These are phyloP conservation scores for Amauroascus niger DNA, from an alignment of 2,329 filamentous ascomycete genomes.

Conservation along the genomic window DNA sequence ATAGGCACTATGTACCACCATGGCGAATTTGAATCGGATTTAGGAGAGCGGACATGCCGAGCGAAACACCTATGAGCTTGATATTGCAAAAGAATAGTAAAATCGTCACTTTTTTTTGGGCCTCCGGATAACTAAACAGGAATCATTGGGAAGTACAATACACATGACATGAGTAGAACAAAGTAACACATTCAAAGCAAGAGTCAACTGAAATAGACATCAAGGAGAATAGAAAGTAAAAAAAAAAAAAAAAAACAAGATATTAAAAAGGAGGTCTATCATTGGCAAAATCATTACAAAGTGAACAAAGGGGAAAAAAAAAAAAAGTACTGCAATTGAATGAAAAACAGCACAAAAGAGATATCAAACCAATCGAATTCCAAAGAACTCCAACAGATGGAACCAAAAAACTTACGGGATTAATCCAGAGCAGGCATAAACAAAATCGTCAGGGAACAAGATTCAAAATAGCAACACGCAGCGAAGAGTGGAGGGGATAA, in stretches of 20 bases:
- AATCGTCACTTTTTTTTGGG: neutral
- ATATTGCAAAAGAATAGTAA: neutral
- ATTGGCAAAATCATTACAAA: conserved; percentile 26
- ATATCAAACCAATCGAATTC: neutral
- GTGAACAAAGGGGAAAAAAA: conserved; percentile 15
- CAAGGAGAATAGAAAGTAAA: neutral
- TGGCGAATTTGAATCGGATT: too few relatives aligned
- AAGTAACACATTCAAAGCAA: conserved; percentile 5
- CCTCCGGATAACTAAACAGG: neutral
- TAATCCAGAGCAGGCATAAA: neutral
- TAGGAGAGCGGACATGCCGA: too few relatives aligned
- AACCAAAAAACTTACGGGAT: neutral
- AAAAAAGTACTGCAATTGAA: conserved; percentile 4
- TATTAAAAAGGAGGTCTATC: conserved; percentile 2
- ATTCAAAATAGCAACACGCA: neutral
- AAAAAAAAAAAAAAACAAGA: neutral
- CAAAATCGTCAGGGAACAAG: neutral
- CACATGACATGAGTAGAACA: neutral
- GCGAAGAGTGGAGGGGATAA: neutral
- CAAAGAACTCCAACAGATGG: neutral
- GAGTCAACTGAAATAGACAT: neutral
- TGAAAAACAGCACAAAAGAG: neutral
- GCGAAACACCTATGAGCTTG: too few relatives aligned
- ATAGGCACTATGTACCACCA: too few relatives aligned
- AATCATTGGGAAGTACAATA: neutral